phyloP scores from a whole-genome alignment of 805 yeast genomes.

The Sungouiozyma ichnusensis region DNA sequence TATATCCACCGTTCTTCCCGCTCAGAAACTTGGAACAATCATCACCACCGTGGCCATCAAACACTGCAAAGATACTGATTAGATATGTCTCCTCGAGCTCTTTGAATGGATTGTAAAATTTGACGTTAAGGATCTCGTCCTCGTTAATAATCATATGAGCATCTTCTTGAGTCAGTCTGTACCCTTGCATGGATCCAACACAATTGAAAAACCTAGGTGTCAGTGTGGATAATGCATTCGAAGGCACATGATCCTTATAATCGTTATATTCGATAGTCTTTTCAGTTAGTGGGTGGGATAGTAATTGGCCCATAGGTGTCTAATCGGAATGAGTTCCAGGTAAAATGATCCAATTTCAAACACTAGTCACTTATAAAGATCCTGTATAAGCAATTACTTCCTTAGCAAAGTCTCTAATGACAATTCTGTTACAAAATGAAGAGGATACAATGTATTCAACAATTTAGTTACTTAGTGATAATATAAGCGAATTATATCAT shows the following conservation, averaged over 20 bases:
- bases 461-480: no score
- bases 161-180: conserved; percentile 65
- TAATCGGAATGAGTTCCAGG: no score
- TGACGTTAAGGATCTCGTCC: conserved; percentile 29
- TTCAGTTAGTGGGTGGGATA: conserved; percentile 67
- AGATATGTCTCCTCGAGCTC: conserved; percentile 16
- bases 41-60: conserved; percentile 78
- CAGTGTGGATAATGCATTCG: conserved; percentile 5
- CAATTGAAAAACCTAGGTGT: conserved; percentile 40
- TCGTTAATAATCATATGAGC: conserved; percentile 48
- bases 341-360: neutral
- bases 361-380: neutral
- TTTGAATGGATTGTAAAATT: conserved; percentile 23
- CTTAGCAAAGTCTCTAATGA: no score
- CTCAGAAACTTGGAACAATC: conserved; percentile 47
- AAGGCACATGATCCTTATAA: conserved; percentile 19
- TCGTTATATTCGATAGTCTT: conserved; percentile 41
- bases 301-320: conserved; percentile 55
- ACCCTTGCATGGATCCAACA: conserved; percentile 72
- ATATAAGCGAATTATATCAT: neutral
- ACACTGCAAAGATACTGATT: conserved; percentile 51
- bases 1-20: conserved; percentile 11
- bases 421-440: no score
- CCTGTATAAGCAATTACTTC: no score
- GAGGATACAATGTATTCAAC: no score